Percentiles rank a stretch among this genome's conserved stretches.
These are phyloP conservation scores for Colletotrichum musicola DNA, from an alignment of 2,329 filamentous ascomycete species.

Conservation along the genomic window DNA sequence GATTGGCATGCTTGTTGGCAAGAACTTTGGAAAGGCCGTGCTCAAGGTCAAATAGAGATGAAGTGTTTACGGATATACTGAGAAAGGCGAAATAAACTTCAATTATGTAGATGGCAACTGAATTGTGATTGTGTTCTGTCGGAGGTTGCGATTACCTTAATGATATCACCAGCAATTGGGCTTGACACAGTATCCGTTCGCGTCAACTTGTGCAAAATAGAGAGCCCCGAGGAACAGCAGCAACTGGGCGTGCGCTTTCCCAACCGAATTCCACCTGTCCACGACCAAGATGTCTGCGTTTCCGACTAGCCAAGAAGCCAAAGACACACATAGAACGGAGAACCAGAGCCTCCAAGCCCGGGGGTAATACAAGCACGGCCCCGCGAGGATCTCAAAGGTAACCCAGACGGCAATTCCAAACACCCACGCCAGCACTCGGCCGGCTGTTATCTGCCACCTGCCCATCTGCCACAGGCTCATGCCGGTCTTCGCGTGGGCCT, in stretches of 20 bases:
- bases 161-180: background rate
- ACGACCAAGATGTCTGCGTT: conserved; percentile 1
- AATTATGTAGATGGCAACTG: no score
- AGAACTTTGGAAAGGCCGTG: conserved; percentile 90
- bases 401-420: conserved; percentile 4
- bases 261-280: background rate
- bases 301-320: background rate
- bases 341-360: conserved; percentile 9
- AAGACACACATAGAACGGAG: background rate
- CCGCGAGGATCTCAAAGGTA: conserved; percentile 11
- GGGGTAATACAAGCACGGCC: conserved; percentile 6
- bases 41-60: conserved; percentile 64
- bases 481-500: background rate
- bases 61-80: background rate
- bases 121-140: no score
- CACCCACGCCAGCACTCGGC: background rate
- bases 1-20: conserved; percentile 79
- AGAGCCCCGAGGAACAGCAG: background rate
- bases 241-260: background rate
- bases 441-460: background rate
- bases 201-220: background rate
- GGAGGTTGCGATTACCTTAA: background rate
- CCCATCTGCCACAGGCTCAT: background rate
- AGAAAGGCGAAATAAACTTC: background rate
- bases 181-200: background rate